Evolutionary conservation across 2,329 filamentous ascomycete genomes (phyloP), one percentile per base, ranked within the genome.

Genomic region (Ascochyta rabiei): DNA sequence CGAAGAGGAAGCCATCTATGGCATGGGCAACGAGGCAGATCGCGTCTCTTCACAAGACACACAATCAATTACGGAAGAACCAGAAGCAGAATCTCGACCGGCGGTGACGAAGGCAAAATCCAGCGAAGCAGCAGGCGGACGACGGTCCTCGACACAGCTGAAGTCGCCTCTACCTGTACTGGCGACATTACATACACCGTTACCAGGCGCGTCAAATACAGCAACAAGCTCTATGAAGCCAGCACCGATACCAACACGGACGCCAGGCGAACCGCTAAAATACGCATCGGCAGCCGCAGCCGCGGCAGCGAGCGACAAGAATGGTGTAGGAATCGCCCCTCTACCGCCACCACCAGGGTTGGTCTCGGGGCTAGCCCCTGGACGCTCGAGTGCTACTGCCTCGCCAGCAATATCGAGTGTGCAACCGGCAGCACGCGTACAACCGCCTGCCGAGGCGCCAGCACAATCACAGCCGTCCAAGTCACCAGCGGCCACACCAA

Each of bases 241-340:
- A 12, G 95, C 95, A 16, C 88, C 91, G 16, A 78, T 93, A 66
- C 95, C 95, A 1, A 87, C 90, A 55, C 86, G 93, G 73, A 87
- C 90, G 6, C 89, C 91, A 4, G 92, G 92, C 42, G 93, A 98
- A 74, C 91, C 90, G 1, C 81, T 99, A 63, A 98, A 98, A 77
- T 99, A 99, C 73, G 95, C 95, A 39, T 98, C 95, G 33, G 95
- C 95, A 0, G 95, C 95, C 0, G 95, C 95, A 0, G 95, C 95
- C 0, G 95, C 93, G 0, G 93, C 95, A 1, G 91, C 93, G 40
- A 92, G 86, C 74, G 92, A 96, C 77, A 93, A 91, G 79, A 93
- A 89, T 72, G 84, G 84, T 48, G 89, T 98, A 26, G 95, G 95
- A 23, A 97, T 99, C 70, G 88, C 93, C 54, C 95, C 95, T 35